Evolutionary conservation across 169 alveolate genomes (phyloP), one percentile per base, ranked within the genome.

Genomic region (Plasmodium vivax): DNA sequence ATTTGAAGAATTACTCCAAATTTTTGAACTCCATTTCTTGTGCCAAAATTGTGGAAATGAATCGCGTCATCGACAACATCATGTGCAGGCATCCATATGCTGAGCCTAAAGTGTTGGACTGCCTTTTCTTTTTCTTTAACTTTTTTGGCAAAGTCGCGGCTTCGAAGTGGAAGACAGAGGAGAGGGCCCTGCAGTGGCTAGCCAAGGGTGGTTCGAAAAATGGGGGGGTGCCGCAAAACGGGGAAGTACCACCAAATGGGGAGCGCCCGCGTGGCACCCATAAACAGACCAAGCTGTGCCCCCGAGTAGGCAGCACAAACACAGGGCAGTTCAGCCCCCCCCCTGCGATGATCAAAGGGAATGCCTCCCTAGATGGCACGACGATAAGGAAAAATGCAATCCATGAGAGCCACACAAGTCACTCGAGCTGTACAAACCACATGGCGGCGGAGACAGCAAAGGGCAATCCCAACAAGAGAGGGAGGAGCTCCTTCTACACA

Each of bases 1-100:
- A 90, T 82, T 38, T 81, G 14, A 90, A 82, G 68, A 90, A 80
- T 80, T 90, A 81, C 34, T 47, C 27, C 41, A 81, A 43, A n/a
- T 90, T 90, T 30, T 32, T 90, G 73, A 90, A 90, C 51, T 10
- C 51, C 19, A 71, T 82, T 41, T 62, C 94, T 81, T 90, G 94
- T 32, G 12, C 47, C 43, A 90, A 90, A 90, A 90, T 90, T 80
- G 54, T 90, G 36, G 91, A 81, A 81, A 90, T 82, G 54, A 74
- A 81, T 32, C 36, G 72, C 38, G 68, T 36, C 51, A 74, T 90
- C 27, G 43, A 90, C 38, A 81, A 58, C 54, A 51, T 71, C 19
- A 38, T 41, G 71, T 38, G 34, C 73, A 82, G 27, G 73, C 56
- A 79, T 71, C 34, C 27, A n/a, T 90, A 82, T 34, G 38, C 71